A percentile compares a stretch with the other conserved stretches of the same genome.
phyloP scores from a whole-genome alignment of 106 monocot genomes.

The Posidonia australis region DNA sequence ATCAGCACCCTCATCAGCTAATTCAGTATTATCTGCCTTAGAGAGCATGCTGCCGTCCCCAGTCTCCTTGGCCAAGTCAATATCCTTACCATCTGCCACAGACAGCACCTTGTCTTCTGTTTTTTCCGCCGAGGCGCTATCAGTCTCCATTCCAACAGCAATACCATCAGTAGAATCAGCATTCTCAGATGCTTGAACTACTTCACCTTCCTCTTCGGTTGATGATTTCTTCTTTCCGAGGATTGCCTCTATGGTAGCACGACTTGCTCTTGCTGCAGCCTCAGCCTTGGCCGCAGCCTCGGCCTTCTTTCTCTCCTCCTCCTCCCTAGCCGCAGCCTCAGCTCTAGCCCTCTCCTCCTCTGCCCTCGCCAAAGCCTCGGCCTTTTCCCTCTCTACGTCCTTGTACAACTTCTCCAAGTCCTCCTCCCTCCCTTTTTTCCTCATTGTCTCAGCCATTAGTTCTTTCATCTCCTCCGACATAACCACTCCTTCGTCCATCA shows the following conservation, averaged over 20 bases:
- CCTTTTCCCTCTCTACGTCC: conserved; percentile 81
- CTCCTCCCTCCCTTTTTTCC: conserved; percentile 56
- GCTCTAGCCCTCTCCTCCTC: conserved; percentile 80
- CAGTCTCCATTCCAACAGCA: conserved; percentile 2
- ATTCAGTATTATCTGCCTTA: neutral
- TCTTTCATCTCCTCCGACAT: conserved; percentile 62
- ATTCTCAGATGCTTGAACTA: neutral
- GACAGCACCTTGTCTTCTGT: neutral
- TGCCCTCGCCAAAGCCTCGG: conserved; percentile 58
- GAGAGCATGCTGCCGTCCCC: neutral
- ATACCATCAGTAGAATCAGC: conserved; percentile 5
- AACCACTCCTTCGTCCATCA: conserved; percentile 62
- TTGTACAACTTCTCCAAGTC: conserved; percentile 53
- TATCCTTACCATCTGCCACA: neutral
- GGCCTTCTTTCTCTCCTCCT: conserved; percentile 78
- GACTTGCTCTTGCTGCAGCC: conserved; percentile 58
- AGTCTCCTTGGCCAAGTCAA: neutral
- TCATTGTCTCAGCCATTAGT: conserved; percentile 43
- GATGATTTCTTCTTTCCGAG: conserved; percentile 34
- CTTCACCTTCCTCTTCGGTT: conserved; percentile 25
- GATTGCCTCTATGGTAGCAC: conserved; percentile 70
- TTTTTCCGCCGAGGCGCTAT: conserved; percentile 1
- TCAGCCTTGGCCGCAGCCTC: conserved; percentile 67
- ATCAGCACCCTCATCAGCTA: neutral
- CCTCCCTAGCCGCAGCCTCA: conserved; percentile 70